Percentiles rank a stretch among this genome's conserved stretches.
Evolutionary conservation across 2,329 filamentous ascomycete species (phyloP).

Genomic region (Macroventuria anomochaeta): DNA sequence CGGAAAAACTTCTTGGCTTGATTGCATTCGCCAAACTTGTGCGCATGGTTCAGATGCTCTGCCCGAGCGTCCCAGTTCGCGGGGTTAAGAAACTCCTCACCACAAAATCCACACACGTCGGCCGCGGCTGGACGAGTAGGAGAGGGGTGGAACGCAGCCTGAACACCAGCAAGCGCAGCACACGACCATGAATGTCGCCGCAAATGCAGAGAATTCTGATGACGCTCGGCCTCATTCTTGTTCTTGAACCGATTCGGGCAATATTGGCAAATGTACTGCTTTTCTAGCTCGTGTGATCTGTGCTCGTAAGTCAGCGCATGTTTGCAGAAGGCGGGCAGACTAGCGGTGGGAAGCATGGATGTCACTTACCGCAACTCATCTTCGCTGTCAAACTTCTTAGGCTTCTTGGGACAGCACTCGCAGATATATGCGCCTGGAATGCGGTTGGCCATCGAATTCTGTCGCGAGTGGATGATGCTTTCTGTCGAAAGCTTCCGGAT

Average conservation of each 20-base stretch:
- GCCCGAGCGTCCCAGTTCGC: conserved; percentile 88
- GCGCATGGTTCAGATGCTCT: conserved; percentile 84
- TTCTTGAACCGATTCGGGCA: conserved; percentile 98
- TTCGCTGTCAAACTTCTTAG: conserved; percentile 87
- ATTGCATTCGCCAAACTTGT: conserved; percentile 98
- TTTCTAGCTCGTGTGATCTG: conserved; percentile 89
- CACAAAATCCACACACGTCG: conserved; percentile 94
- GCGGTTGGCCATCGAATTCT: conserved; percentile 57
- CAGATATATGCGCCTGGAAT: conserved; percentile 73
- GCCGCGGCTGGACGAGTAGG: conserved; percentile 64
- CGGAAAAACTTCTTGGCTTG: conserved; percentile 98
- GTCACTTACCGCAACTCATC: conserved; percentile 80
- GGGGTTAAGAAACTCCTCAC: conserved; percentile 86
- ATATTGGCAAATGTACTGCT: conserved; percentile 92
- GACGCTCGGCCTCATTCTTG: conserved; percentile 96
- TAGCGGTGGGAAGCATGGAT: conserved; percentile 35
- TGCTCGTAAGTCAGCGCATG: conserved; percentile 29
- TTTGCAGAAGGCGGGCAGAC: conserved; percentile 18
- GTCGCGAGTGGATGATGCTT: conserved; percentile 54
- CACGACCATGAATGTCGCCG: conserved; percentile 97
- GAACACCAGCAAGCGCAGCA: conserved; percentile 74
- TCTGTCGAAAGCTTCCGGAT: conserved; percentile 58
- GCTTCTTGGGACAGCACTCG: conserved; percentile 96
- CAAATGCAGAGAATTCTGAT: conserved; percentile 93
- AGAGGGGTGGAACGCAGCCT: conserved; percentile 87